Evolutionary conservation across 2,329 filamentous ascomycete species (phyloP).

Genomic region (Byssoonygena ceratinophila): DNA sequence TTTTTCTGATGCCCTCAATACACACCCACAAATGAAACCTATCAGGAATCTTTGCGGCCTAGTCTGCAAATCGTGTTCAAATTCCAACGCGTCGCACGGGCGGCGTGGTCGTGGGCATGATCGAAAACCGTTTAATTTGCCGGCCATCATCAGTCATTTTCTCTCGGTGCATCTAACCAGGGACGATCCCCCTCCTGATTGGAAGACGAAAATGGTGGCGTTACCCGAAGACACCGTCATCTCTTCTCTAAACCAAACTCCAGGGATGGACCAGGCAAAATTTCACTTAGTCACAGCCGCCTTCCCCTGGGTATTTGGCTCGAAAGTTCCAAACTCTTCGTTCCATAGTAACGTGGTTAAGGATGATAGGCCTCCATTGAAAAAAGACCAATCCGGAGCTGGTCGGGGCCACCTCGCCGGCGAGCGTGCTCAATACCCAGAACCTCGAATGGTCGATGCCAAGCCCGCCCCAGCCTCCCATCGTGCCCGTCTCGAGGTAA

Average conservation of each 20-base stretch:
- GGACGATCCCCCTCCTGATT: constrained; percentile 35
- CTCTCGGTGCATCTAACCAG: constrained; percentile 28
- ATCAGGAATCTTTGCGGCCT: constrained; percentile 47
- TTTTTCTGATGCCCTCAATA: constrained; percentile 50
- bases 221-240: constrained; percentile 40
- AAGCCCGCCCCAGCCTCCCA: background rate
- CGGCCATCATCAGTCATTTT: constrained; percentile 30
- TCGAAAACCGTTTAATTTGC: constrained; percentile 23
- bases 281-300: constrained; percentile 43
- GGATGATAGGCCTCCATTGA: background rate
- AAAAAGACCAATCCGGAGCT: background rate
- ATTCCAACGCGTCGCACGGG: constrained; percentile 5
- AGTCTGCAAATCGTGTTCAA: constrained; percentile 45
- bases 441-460: background rate
- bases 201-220: constrained; percentile 53
- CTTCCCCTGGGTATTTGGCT: constrained; percentile 37
- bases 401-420: background rate
- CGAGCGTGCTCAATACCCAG: background rate
- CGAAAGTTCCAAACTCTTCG: background rate
- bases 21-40: constrained; percentile 47
- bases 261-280: constrained; percentile 49
- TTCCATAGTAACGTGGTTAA: background rate
- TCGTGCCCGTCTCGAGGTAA: constrained; percentile 16
- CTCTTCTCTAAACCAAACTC: constrained; percentile 36
- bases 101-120: constrained; percentile 17